Evolutionary conservation across 805 yeast species (phyloP).

Genomic region (Ogataea thermomethanolica): DNA sequence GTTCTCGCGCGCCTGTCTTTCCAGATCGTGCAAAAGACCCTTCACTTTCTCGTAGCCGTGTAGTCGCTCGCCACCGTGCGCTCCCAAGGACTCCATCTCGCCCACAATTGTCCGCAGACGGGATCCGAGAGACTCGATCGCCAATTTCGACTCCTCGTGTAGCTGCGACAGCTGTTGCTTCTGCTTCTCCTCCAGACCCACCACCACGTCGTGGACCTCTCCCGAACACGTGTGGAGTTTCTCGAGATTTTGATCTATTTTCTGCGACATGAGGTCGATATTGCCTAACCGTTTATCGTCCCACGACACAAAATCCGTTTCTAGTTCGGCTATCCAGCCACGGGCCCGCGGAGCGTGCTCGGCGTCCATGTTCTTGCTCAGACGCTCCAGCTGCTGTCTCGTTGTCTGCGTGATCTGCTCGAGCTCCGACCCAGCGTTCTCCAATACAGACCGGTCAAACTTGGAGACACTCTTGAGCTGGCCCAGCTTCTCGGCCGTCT

Average conservation of each 20-base stretch:
- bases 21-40: too few relatives aligned
- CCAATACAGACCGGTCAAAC: neutral
- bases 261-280: conserved; percentile 3
- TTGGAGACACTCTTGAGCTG: neutral
- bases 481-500: neutral
- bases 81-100: too few relatives aligned
- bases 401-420: too few relatives aligned
- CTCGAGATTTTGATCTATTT: conserved; percentile 4
- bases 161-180: too few relatives aligned
- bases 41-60: too few relatives aligned
- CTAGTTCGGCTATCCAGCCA: too few relatives aligned
- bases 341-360: neutral
- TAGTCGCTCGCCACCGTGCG: too few relatives aligned
- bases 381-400: too few relatives aligned
- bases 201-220: neutral
- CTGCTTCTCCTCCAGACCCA: neutral
- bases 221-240: conserved; percentile 2
- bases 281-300: neutral
- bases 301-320: neutral
- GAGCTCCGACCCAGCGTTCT: neutral
- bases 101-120: too few relatives aligned
- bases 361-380: neutral
- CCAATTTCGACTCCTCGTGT: too few relatives aligned
- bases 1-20: too few relatives aligned
- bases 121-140: too few relatives aligned